Base-by-base conservation (phyloP, 768 basidiomycete genomes). In the Boletus tylopilopsis region DNA sequence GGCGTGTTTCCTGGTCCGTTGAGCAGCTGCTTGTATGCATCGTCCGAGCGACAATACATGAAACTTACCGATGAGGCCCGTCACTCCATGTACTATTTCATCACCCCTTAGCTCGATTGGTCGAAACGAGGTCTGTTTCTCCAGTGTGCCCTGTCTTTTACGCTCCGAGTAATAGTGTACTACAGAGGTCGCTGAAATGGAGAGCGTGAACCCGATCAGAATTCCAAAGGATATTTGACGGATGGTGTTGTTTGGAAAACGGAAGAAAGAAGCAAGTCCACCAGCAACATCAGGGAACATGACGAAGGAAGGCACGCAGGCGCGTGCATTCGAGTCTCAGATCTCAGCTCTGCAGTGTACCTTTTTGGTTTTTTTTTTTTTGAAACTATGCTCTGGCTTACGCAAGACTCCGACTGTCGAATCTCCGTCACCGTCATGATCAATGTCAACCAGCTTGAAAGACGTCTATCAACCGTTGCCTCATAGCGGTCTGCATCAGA, bases 1-100 rank as follows among this genome's bases (percentile, higher is more conserved):
- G 96, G 95, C 0, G 96, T 98, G 61, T 97, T 96, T 36, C 95
- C 95, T 96, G 47, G 10, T 39, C 16, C 24, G 4, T 47, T 18
- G 18, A 36, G 27, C 32, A 15, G n/a, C n/a, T n/a, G n/a, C n/a
- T 21, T 9, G 7, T 9, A 39, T 23, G 19, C 41, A 32, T 35
- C 18, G 13, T 24, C 6, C 7, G 13, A 9, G 23, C 22, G 21
- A 42, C 6, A 32, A 12, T 18, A 9, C 16, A 23, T 13, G 1
- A 21, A 24, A 56, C 78, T 19, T 49, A 92, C 93, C 93, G 49
- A 97, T 95, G 29, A 91, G 64, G 2, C 91, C 94, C 11, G 82
- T 80, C 5, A 96, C 84, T 0, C 94, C 94, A 7, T 76, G 69
- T 5, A 94, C 75, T 6, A 93, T 71, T 57, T 94, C 92, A 63